Evolutionary conservation across 441 rosid genomes (phyloP).

Genomic region (Corymbia citriodora): DNA sequence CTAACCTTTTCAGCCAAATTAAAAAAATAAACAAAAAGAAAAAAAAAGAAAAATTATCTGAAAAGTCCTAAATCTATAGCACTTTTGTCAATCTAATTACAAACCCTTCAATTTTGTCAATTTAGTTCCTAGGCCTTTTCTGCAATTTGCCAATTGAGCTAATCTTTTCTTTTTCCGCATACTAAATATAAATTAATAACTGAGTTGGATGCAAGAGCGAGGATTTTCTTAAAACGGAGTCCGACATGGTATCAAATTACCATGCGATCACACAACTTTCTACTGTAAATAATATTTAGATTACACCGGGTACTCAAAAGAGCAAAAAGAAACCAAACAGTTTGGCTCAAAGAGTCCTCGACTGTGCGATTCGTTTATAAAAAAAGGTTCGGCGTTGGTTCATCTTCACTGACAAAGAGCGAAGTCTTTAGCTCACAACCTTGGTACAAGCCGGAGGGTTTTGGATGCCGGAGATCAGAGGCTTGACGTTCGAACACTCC

Average conservation of each 20-base stretch:
- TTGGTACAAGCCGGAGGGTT: not conserved
- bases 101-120: no score
- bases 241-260: not conserved
- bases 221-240: not conserved
- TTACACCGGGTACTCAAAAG: not conserved
- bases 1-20: fast-evolving
- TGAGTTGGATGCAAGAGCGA: not conserved
- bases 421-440: not conserved
- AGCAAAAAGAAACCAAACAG: not conserved
- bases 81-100: no score
- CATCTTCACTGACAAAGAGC: not conserved
- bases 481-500: not conserved
- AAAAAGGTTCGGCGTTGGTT: not conserved
- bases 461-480: not conserved
- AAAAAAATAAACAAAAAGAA: no score
- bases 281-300: not conserved
- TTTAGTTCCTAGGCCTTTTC: no score
- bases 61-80: no score
- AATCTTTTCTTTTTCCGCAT: not conserved
- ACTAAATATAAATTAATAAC: not conserved
- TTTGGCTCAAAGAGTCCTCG: not conserved
- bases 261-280: not conserved
- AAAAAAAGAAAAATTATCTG: no score
- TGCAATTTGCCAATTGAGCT: no score
- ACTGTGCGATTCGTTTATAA: not conserved